phyloP scores from a whole-genome alignment of 257 asterid genomes.

The Solanum bulbocastanum region DNA sequence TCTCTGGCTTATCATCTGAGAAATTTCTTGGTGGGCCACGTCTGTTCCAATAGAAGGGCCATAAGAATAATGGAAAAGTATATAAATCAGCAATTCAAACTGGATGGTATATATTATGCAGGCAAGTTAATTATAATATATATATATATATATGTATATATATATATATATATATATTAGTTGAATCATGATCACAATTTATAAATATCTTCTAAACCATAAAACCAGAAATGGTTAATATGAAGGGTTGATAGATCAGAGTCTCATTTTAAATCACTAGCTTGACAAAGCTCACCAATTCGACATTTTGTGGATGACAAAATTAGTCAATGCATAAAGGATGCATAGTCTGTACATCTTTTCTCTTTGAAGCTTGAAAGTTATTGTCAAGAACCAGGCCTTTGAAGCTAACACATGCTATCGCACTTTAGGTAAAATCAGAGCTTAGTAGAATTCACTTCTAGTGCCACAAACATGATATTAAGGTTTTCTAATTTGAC shows the following conservation, averaged over 20 bases:
- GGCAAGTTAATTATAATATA: neutral
- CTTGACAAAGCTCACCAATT: neutral
- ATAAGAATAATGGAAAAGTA: neutral
- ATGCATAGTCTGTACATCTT: neutral
- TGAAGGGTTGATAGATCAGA: neutral
- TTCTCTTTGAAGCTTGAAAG: neutral
- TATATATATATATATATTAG: neutral
- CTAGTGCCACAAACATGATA: neutral
- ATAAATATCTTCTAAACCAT: neutral
- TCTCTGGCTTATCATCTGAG: slow-evolving; percentile 28
- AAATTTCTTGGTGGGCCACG: slow-evolving; percentile 10
- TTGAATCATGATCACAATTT: neutral
- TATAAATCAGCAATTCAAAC: neutral
- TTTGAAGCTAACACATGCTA: neutral
- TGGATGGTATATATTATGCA: neutral
- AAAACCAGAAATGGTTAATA: neutral
- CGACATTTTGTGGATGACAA: neutral
- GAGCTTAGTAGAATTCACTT: neutral
- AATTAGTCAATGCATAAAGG: neutral
- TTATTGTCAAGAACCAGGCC: neutral
- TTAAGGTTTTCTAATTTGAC: neutral
- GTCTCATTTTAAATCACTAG: neutral
- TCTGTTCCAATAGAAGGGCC: neutral
- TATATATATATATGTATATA: no score
- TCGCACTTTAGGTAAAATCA: neutral